Base-by-base conservation (phyloP, 2,329 filamentous ascomycete species). In the Aureobasidium sp. region DNA sequence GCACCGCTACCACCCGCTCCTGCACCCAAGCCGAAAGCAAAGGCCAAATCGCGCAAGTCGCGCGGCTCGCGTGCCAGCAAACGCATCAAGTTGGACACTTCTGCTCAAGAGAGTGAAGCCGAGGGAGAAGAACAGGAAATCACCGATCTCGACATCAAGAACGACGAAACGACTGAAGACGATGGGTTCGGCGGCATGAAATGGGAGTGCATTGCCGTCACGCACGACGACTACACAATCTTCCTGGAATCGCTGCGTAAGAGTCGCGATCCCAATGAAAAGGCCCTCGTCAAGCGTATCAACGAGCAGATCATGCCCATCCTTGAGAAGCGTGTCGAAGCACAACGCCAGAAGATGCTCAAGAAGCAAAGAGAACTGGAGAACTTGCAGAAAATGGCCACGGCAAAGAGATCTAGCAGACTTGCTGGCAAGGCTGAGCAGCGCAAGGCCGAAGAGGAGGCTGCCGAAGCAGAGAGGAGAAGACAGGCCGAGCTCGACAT, bases 121-220 rank as follows among this genome's bases (percentile, higher is more conserved):
- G 69, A 80, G 67, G 68, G 76, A 65, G 65, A 69, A 64, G 71
- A 76, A 29, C 65, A 73, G 2, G 71, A 70, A 53, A 74, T 78
- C 19, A 46, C 62, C 8, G 49, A 43, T 23, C 15, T 25, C 10
- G 27, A 46, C 7, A 10, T 37, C 17, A 57, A 75, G 65, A 66
- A 70, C 64, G 69, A 75, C 58, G 69, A 59, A 8, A 19, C 42
- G 6, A 68, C 68, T 37, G 67, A 73, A 10, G 70, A 73, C 17
- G 74, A 74, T 62, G 85, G 86, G 1, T 80, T 93, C 19, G 88
- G 86, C 19, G 87, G 85, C 7, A 88, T 87, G 74, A 89, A 82
- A 63, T 99, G 94, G 93, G 91, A 96, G 71, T 96, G 92, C 69
- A 69, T 99, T 43, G 94, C 91, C 40, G 82, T 96, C 58, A 90